Evolutionary conservation across 257 asterid species (phyloP), one percentile per base, ranked within the genome.

Genomic region (Asclepias syriaca): DNA sequence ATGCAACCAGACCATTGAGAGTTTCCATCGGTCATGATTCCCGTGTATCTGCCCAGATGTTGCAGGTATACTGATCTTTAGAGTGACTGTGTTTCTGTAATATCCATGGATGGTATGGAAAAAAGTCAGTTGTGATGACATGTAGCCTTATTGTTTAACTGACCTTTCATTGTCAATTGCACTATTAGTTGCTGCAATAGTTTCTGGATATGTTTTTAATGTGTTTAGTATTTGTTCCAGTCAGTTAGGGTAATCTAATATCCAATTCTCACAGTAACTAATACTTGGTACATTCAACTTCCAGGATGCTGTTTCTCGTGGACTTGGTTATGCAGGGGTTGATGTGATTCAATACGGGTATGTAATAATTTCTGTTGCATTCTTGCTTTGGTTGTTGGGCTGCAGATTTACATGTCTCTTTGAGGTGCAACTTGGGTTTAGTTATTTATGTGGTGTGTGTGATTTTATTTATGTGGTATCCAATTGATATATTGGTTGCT

Each of bases 1-100:
- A 79, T 81, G 79, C 84, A 70, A 81, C 90, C 56, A 88, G 79
- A 76, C 75, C 74, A 65, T 73, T 95, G 89, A 88, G 87, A 85
- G 92, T 95, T 75, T 92, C 99, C 27, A 66, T 95, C 49, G 98
- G 99, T 63, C 96, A 95, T 60, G 99, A 95, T 85, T 95, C 99
- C 71, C 89, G 99, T 76, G 84, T 90, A 81, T 90, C 99, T 27
- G 96, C 99, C 18, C 87, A 90, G 78, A 87, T 82, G 79, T 83
- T 95, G 71, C 98, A 88, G 98, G 99, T 95, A 63, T 57, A 16
- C 45, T 65, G 15, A 16, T 14, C 60, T 51, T 46, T 65, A 70
- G 16, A 39, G 18, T 45, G 37, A 1, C 3, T 9, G 4, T 27
- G 14, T 46, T 51, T 57, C 19, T 69, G 18, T 19, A 1, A 69